Evolutionary conservation across 2,329 filamentous ascomycete genomes (phyloP).

Genomic region (Coniochaeta hoffmannii): DNA sequence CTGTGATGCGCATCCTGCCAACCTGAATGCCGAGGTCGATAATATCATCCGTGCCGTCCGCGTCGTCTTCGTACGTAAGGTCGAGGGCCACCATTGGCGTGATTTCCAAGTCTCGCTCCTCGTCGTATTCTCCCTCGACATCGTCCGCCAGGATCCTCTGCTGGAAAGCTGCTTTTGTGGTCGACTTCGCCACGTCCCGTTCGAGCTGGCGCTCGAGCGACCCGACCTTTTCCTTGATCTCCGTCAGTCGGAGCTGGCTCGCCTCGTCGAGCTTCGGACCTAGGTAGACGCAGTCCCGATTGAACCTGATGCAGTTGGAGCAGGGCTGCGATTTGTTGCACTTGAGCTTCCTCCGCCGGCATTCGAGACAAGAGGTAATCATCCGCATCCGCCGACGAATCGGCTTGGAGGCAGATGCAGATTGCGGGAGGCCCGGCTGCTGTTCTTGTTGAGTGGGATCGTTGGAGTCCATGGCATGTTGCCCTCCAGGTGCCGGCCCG

Average conservation of each 20-base stretch:
- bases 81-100: slow-evolving; percentile 57
- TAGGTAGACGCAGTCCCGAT: slow-evolving; percentile 54
- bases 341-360: slow-evolving; percentile 68
- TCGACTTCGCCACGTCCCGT: slow-evolving; percentile 52
- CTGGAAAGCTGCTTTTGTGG: slow-evolving; percentile 20
- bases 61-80: slow-evolving; percentile 59
- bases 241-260: slow-evolving; percentile 61
- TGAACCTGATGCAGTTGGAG: slow-evolving; percentile 53
- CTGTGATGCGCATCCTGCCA: slow-evolving; percentile 66
- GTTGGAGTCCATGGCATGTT: not conserved
- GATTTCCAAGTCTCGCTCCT: slow-evolving; percentile 51
- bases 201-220: slow-evolving; percentile 63
- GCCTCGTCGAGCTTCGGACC: slow-evolving; percentile 61
- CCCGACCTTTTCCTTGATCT: slow-evolving; percentile 74
- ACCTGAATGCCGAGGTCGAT: slow-evolving; percentile 66
- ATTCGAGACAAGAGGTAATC: slow-evolving; percentile 64
- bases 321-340: slow-evolving; percentile 71
- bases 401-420: slow-evolving; percentile 23
- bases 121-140: slow-evolving; percentile 50
- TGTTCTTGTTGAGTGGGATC: not conserved
- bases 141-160: slow-evolving; percentile 38
- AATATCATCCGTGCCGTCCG: slow-evolving; percentile 49
- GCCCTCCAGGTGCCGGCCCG: not conserved
- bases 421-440: not conserved
- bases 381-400: slow-evolving; percentile 56